Conservation (phyloP, 139 green algal species). For the Chlorella sp. region DNA sequence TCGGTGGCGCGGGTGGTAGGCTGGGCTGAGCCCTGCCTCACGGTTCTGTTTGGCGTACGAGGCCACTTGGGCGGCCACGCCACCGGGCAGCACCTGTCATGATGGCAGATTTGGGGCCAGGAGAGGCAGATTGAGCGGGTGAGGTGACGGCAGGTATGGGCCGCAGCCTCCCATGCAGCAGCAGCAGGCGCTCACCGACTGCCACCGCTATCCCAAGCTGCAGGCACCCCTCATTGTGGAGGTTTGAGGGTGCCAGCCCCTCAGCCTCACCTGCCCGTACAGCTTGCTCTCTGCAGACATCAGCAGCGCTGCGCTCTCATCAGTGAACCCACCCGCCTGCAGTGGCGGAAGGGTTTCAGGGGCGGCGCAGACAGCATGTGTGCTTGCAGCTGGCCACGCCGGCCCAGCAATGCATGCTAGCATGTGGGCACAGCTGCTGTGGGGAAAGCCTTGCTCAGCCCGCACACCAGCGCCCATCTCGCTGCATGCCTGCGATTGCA, state of each 20-base stretch:
- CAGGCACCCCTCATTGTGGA: too few relatives aligned
- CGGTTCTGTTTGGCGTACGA: not conserved
- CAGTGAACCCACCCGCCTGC: not conserved
- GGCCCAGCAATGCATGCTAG: too few relatives aligned
- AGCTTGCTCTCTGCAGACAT: constrained; percentile 11
- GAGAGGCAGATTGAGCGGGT: not conserved
- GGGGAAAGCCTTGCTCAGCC: too few relatives aligned
- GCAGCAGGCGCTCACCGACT: too few relatives aligned
- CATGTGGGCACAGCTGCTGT: too few relatives aligned
- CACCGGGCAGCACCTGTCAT: not conserved
- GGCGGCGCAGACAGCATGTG: too few relatives aligned
- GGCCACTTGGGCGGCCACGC: not conserved
- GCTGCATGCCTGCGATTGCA: too few relatives aligned
- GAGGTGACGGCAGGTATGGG: not conserved
- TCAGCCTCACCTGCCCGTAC: constrained; percentile 12
- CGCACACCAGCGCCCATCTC: too few relatives aligned
- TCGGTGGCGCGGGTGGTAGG: not conserved
- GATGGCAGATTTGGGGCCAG: not conserved
- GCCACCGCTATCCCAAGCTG: too few relatives aligned
- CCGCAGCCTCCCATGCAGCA: not conserved
- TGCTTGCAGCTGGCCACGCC: too few relatives aligned
- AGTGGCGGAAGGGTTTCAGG: too few relatives aligned
- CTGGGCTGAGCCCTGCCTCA: not conserved
- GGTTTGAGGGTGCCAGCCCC: too few relatives aligned
- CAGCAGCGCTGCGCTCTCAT: not conserved